Base-by-base conservation (phyloP, 1,139 yeast species). In the Scheffersomyces insectosa region DNA sequence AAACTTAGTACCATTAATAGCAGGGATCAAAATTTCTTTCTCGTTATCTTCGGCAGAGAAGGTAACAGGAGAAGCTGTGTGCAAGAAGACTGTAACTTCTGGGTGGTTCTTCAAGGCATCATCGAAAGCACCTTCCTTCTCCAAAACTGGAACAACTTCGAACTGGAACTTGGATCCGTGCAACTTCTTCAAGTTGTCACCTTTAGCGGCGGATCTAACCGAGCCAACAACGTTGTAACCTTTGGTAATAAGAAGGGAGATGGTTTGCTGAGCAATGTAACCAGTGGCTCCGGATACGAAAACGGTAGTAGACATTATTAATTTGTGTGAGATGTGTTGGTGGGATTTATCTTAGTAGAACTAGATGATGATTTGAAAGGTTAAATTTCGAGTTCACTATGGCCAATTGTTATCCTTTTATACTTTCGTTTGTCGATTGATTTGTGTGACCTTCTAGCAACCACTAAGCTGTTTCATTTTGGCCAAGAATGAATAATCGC, bases 201-300 rank as follows among this genome's bases (percentile, higher is more conserved):
- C 63, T 40, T 66, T 67, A 3, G 51, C 56, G 28, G 57, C 57
- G 5, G 68, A 52, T 52, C 76, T 53, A 16, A 67, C 71, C 36
- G 74, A 51, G 39, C 75, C 75, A 42, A 70, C 56, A 27, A 62
- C 68, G 3, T 47, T 46, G 47, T 66, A 66, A 12, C 58, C 55
- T 20, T 31, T 31, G 13, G 34, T 13, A 20, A 31, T 20, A 12
- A 31, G 23, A 31, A 31, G 34, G 4, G 34, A 15, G 23, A 47
- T 53, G 11, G 63, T 51, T 40, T 64, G 63, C 37, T 57, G 59
- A 13, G 72, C 73, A 42, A 68, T 60, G 43, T 57, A 67, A 2
- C 73, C 72, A 23, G 67, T 57, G 23, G 69, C 73, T 14, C 74
- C 73, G 6, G 72, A 59, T n/a, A 69, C 66, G 39, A 66, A 63